Conservation (phyloP, 2,329 filamentous ascomycete species). For the Colletotrichum echinochloae region DNA sequence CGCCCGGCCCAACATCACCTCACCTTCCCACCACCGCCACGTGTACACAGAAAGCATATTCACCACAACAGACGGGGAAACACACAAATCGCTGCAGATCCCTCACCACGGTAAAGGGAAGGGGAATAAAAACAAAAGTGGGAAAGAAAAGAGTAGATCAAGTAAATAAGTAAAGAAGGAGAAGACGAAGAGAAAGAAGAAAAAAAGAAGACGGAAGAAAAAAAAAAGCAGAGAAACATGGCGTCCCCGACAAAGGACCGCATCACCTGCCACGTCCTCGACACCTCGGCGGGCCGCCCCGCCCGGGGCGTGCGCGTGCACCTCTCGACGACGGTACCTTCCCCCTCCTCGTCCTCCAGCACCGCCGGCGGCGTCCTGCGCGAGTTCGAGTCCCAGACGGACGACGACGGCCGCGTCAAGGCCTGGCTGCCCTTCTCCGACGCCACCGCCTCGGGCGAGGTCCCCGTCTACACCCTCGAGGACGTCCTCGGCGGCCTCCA, state of each 20-base stretch:
- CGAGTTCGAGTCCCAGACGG: conserved; percentile 75
- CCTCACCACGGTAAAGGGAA: not conserved
- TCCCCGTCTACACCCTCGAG: conserved; percentile 68
- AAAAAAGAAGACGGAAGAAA: not conserved
- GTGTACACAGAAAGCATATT: not conserved
- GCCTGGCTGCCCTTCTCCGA: conserved; percentile 73
- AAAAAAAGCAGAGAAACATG: not conserved
- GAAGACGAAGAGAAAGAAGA: not conserved
- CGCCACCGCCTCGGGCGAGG: conserved; percentile 63
- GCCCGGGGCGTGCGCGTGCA: conserved; percentile 75
- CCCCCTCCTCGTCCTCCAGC: conserved; percentile 46
- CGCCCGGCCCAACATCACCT: not conserved
- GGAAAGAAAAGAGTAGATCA: not conserved
- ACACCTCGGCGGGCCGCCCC: conserved; percentile 80
- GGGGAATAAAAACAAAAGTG: too few relatives aligned
- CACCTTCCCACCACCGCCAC: not conserved
- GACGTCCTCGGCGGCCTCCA: conserved; percentile 63
- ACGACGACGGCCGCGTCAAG: conserved; percentile 80
- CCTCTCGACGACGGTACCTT: conserved; percentile 61
- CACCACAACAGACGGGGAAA: not conserved
- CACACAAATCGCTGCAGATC: not conserved
- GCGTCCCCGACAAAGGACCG: conserved; percentile 61
- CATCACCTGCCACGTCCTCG: conserved; percentile 90
- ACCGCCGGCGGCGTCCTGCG: conserved; percentile 53
- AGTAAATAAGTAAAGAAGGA: not conserved